phyloP scores from a whole-genome alignment of 192 early-diverging fungal species.

The Dimargaris verticillata region DNA sequence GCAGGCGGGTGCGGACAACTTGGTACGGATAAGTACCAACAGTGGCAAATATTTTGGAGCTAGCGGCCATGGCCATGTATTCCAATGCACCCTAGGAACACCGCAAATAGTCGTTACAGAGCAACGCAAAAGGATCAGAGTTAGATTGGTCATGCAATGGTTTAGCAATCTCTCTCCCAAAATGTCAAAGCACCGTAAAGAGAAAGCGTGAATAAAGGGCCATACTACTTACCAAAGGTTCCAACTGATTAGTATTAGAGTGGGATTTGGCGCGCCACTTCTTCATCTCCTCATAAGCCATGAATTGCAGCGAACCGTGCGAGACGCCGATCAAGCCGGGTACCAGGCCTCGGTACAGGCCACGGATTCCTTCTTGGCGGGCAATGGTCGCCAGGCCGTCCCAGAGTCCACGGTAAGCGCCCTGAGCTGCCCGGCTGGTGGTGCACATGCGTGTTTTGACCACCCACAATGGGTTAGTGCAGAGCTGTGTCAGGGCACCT shows the following conservation, averaged over 20 bases:
- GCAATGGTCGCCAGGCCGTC: constrained; percentile 43
- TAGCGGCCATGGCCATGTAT: constrained; percentile 65
- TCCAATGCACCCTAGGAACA: constrained; percentile 39
- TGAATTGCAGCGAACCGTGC: constrained; percentile 96
- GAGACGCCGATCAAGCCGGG: constrained; percentile 82
- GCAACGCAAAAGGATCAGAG: no score
- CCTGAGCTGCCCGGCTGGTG: constrained; percentile 33
- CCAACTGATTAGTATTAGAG: background rate
- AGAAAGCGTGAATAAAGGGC: no score
- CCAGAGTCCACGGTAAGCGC: constrained; percentile 44
- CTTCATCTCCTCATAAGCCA: constrained; percentile 97
- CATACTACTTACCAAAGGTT: background rate
- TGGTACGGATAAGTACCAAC: constrained; percentile 88
- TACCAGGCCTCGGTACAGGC: constrained; percentile 64
- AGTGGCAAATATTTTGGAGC: constrained; percentile 75
- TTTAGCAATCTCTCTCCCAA: no score
- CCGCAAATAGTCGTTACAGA: background rate
- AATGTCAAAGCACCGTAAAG: no score
- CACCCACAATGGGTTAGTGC: constrained; percentile 71
- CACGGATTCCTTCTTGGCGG: constrained; percentile 49
- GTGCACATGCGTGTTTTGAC: constrained; percentile 73
- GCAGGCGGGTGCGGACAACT: constrained; percentile 71
- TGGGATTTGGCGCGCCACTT: constrained; percentile 26
- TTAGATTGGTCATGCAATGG: no score
- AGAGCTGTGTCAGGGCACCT: constrained; percentile 50